Evolutionary conservation across 306 rosid genomes (phyloP), one percentile per base, ranked within the genome.

Genomic region (Calophaca sinica): DNA sequence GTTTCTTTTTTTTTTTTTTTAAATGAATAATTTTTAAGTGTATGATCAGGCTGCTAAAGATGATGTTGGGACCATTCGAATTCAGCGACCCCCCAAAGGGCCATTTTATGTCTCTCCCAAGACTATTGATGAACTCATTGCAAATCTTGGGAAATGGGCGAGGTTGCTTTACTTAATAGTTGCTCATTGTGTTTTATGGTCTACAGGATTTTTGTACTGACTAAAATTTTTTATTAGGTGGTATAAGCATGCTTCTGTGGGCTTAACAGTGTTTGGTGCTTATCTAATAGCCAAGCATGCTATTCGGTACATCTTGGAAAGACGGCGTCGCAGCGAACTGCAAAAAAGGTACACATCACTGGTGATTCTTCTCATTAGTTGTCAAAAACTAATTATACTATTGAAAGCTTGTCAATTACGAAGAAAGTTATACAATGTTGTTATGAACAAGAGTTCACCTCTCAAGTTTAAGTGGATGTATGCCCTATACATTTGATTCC

Each of bases 131-230:
- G 97, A 94, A 70, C 97, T 94, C 70, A 94, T 94, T 77, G 86
- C 81, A 62, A 92, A 94, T 88, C 91, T 94, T 52, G 99, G 96
- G 76, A 94, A 90, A 84, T 92, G 97, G 99, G 96, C 99, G 55
- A 94, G 99, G 99, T 94, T 75, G 75, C 13, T 77, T 65, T 77
- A 59, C 73, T 62, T 10, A 66, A 46, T 73, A 8, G 11, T 35
- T 83, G 35, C 48, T 46, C 42, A 49, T 38, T 62, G 46, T 12
- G 3, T 72, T 15, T 62, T 54, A 62, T 58, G 38, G 44, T 61
- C 52, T 62, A 12, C 74, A 62, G 3, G 45, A 39, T 13, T 60
- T 62, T 71, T 52, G 9, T 28, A 72, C 73, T 87, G 51, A 82
- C 84, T 59, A 39, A 62, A 54, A 49, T 46, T 20, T 51, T 51